phyloP scores from a whole-genome alignment of 768 basidiomycete genomes.

The Rhizopogon roseolus region DNA sequence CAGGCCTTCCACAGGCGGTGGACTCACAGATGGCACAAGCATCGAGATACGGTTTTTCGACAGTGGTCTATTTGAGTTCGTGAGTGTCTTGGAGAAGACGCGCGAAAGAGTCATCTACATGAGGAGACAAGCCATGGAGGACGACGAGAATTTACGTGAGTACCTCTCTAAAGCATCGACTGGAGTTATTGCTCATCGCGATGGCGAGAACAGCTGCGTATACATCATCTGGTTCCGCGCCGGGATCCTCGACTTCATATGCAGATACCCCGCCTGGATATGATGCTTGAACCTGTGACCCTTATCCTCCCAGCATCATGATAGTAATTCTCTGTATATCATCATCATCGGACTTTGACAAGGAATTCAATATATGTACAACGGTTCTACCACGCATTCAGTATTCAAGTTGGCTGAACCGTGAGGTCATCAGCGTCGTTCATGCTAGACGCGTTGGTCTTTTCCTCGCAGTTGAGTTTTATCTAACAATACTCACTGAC shows the following conservation, averaged over 20 bases:
- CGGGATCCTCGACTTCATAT: constrained; percentile 11
- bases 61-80: constrained; percentile 69
- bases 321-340: not conserved
- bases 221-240: constrained; percentile 18
- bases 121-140: constrained; percentile 48
- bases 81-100: constrained; percentile 68
- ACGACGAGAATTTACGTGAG: constrained; percentile 27
- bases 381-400: not conserved
- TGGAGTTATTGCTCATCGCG: not conserved
- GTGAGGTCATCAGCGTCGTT: not conserved
- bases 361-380: not conserved
- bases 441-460: not conserved
- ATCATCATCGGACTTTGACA: not conserved
- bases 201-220: constrained; percentile 18
- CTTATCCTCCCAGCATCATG: not conserved
- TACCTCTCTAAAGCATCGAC: constrained; percentile 4
- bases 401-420: not conserved
- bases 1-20: constrained; percentile 63
- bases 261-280: constrained; percentile 25
- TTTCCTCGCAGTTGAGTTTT: not conserved
- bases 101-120: constrained; percentile 73
- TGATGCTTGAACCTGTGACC: constrained; percentile 14
- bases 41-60: constrained; percentile 67
- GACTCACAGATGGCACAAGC: constrained; percentile 56
- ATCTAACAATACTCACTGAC: no score